These are phyloP conservation scores for Chrysosphaeria jannelii DNA, from an alignment of 2,329 filamentous ascomycete species.

Conservation along the genomic window DNA sequence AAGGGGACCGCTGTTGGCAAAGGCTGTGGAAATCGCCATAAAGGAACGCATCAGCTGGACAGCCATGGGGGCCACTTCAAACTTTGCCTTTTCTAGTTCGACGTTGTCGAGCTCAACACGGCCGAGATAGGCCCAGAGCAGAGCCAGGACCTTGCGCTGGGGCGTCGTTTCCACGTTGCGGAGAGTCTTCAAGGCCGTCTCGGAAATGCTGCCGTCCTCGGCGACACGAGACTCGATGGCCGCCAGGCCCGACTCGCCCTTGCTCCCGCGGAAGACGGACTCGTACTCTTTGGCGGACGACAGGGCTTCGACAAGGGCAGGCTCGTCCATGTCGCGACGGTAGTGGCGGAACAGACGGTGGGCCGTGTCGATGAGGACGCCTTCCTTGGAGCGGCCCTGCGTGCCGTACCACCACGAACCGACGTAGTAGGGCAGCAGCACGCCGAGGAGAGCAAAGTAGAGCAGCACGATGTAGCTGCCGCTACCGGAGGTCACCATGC, in stretches of 20 bases:
- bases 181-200: conserved; percentile 30
- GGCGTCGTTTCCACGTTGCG: conserved; percentile 56
- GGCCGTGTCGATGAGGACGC: conserved; percentile 72
- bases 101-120: conserved; percentile 60
- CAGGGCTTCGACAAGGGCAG: conserved; percentile 49
- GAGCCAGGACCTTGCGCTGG: conserved; percentile 58
- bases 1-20: conserved; percentile 55
- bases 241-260: conserved; percentile 49
- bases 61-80: conserved; percentile 64
- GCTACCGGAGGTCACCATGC: conserved; percentile 76
- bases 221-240: conserved; percentile 61
- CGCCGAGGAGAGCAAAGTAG: conserved; percentile 66
- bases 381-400: conserved; percentile 75
- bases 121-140: conserved; percentile 87
- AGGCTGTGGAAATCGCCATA: conserved; percentile 61
- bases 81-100: conserved; percentile 57
- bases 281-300: conserved; percentile 72
- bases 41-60: conserved; percentile 66
- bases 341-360: conserved; percentile 89
- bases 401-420: conserved; percentile 98
- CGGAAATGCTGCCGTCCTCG: conserved; percentile 20
- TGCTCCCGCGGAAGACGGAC: conserved; percentile 42
- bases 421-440: conserved; percentile 73
- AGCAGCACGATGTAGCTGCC: conserved; percentile 84
- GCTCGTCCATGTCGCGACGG: conserved; percentile 53